Evolutionary conservation across 2,329 filamentous ascomycete species (phyloP), one percentile per base, ranked within the genome.

Genomic region (Aspergillus unguis): DNA sequence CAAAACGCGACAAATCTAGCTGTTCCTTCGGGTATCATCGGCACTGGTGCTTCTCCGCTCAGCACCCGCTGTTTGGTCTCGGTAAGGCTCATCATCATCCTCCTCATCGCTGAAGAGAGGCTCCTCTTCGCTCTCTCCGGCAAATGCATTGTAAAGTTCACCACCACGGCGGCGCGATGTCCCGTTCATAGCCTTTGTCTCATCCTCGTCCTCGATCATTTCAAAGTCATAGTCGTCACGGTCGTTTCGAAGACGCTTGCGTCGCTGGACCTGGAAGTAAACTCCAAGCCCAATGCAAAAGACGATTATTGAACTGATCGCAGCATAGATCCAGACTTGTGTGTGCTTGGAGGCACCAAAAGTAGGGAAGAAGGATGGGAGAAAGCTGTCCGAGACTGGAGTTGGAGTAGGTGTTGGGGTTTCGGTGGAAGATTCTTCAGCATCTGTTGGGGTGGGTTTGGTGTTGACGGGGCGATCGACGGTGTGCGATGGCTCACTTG

Each of bases 131-230:
- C 92, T 92, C 48, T 91, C 92, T 11, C 90, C 92, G 0, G 94
- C 94, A 78, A 99, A 99, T 4, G 94, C 94, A 77, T 99, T 94
- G 70, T 99, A 99, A 41, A 99, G 76, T 75, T 97, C 92, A 28
- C 92, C 91, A 2, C 90, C 94, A 23, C 75, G 72, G 45, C 90
- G 77, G 59, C 77, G 71, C 32, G 69, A 70, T 72, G 47, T 80
- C 78, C 77, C 71, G 53, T 71, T 70, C 65, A 67, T 61, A 8
- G 67, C 62, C 52, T 65, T 64, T 49, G 61, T 59, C 11, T 80
- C 77, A 61, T 95, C 91, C 23, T 90, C 87, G 51, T 92, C 87
- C 62, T 94, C 87, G 44, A 99, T 80, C 57, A 96, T 86, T 73
- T 96, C 92, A 62, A 99, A 99, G 62, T 96, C 92, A 71, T 96